phyloP scores from a whole-genome alignment of 73 alveolate species.

The Paramecium biaurelia region DNA sequence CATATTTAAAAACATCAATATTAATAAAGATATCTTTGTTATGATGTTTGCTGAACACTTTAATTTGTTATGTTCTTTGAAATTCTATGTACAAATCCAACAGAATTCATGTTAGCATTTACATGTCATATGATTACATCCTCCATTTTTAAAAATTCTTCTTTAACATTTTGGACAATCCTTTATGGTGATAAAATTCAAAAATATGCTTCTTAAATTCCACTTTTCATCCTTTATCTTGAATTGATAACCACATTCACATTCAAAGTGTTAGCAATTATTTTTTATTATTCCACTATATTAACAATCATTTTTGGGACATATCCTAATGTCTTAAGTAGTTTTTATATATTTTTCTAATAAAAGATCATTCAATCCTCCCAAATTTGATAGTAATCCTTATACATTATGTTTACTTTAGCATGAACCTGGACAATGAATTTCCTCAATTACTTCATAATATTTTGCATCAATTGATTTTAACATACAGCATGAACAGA shows the following conservation, averaged over 20 bases:
- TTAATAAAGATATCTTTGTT: background rate
- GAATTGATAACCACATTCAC: background rate
- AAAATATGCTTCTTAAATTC: background rate
- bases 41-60: background rate
- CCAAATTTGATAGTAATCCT: background rate
- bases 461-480: slow-evolving; percentile 37
- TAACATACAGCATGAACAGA: background rate
- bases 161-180: slow-evolving; percentile 61
- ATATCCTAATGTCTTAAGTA: background rate
- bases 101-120: slow-evolving; percentile 58
- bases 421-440: slow-evolving; percentile 37
- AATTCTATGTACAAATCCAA: slow-evolving; percentile 51
- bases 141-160: slow-evolving; percentile 54
- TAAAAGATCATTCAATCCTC: slow-evolving; percentile 30
- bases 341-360: slow-evolving; percentile 16
- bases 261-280: background rate
- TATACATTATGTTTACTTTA: background rate
- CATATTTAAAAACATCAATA: background rate
- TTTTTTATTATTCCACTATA: background rate
- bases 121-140: slow-evolving; percentile 68
- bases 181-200: background rate
- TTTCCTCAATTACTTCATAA: slow-evolving; percentile 1
- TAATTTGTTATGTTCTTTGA: background rate
- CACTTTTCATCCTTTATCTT: background rate
- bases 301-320: slow-evolving; percentile 30